A percentile compares a stretch with the other conserved stretches of the same genome.
phyloP scores from a whole-genome alignment of 2,329 filamentous ascomycete genomes.

The Botryotinia calthae region DNA sequence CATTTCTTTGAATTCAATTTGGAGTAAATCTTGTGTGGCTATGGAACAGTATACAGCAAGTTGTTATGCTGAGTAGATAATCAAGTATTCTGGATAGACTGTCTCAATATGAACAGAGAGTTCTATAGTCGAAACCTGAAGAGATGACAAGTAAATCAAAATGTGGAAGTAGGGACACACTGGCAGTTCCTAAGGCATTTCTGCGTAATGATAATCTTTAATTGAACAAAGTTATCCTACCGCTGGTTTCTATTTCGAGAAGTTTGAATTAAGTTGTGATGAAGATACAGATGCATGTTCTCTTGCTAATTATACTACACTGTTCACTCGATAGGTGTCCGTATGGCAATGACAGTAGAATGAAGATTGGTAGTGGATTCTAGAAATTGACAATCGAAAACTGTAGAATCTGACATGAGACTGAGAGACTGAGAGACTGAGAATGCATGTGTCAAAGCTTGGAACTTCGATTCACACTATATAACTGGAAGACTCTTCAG shows the following conservation, averaged over 20 bases:
- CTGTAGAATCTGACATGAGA: not conserved
- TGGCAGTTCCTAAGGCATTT: not conserved
- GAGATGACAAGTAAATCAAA: not conserved
- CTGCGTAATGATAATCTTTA: not conserved
- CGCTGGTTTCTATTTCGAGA: not conserved
- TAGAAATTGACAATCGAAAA: not conserved
- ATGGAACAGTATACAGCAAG: fast-evolving
- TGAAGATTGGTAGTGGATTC: not conserved
- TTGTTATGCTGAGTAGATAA: not conserved
- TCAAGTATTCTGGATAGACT: not conserved
- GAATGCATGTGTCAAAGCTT: too few species aligned
- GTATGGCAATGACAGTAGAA: not conserved
- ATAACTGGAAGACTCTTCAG: not conserved
- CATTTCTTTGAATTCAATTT: not conserved
- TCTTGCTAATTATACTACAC: not conserved
- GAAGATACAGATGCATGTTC: not conserved
- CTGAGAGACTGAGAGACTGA: too few species aligned
- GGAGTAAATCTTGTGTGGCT: not conserved
- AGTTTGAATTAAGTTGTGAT: not conserved
- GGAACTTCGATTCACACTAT: too few species aligned
- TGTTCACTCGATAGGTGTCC: too few species aligned
- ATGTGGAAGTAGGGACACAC: not conserved
- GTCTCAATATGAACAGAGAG: not conserved
- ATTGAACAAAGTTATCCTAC: not conserved
- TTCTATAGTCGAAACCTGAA: not conserved